Conservation (phyloP, 2,329 filamentous ascomycete species). For the Huntiella moniliformis region DNA sequence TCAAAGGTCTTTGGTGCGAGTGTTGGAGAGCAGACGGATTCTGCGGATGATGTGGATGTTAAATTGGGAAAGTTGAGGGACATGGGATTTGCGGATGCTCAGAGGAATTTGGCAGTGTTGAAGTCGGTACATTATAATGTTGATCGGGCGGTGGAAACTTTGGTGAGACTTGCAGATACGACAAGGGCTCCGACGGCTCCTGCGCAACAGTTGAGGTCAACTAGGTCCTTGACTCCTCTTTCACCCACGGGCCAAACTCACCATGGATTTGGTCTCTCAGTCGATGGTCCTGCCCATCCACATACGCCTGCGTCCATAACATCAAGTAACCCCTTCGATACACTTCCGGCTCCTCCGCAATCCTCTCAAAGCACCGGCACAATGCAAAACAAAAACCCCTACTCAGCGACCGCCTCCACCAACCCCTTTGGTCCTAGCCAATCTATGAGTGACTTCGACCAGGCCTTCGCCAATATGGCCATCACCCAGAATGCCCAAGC, state of each 20-base stretch:
- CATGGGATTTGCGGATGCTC: constrained; percentile 80
- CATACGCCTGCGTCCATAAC: constrained; percentile 24
- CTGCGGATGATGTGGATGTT: constrained; percentile 43
- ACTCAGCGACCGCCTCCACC: constrained; percentile 27
- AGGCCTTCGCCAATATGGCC: constrained; percentile 59
- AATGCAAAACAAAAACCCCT: constrained; percentile 38
- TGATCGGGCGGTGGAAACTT: constrained; percentile 66
- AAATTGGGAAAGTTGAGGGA: constrained; percentile 65
- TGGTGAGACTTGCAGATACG: constrained; percentile 67
- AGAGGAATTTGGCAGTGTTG: constrained; percentile 61
- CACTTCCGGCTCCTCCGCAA: constrained; percentile 35
- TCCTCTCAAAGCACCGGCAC: constrained; percentile 47
- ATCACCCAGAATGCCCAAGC: constrained; percentile 25
- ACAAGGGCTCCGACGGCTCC: constrained; percentile 20
- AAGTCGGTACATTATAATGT: constrained; percentile 71
- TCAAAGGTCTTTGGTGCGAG: constrained; percentile 52
- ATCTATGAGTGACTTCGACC: constrained; percentile 31
- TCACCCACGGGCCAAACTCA: constrained; percentile 19
- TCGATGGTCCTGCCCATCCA: constrained; percentile 12
- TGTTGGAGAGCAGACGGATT: constrained; percentile 29
- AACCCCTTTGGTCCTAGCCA: constrained; percentile 50
- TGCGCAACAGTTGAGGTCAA: constrained; percentile 20
- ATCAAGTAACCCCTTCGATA: constrained; percentile 45
- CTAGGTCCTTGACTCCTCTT: constrained; percentile 36
- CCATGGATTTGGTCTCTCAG: constrained; percentile 19